Evolutionary conservation across 257 asterid genomes (phyloP), one percentile per base, ranked within the genome.

Genomic region (Primulina huaijiensis): DNA sequence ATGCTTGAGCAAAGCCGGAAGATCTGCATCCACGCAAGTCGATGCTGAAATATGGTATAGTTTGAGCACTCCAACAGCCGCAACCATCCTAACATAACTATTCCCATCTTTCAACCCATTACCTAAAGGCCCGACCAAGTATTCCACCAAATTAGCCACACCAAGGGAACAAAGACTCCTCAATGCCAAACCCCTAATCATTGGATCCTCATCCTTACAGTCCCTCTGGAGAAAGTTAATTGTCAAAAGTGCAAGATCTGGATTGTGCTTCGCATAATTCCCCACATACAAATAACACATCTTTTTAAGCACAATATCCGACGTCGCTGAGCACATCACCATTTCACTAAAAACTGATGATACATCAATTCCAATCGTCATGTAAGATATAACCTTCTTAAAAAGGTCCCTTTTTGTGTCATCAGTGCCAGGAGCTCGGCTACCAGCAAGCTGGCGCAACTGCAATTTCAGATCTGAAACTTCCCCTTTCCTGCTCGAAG

Each of bases 321-420:
- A 88, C 25, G 98, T 91, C 3, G 97, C 97, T 21, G 98, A 91
- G 83, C 99, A 94, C 99, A 94, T 94, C 78, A 94, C 99, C 99
- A 91, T 94, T 80, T 94, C 98, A 62, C 98, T 91, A 62, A 94
- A 94, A 65, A 91, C 95, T 3, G 98, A 89, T 35, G 98, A 94
- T 38, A 94, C 98, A 7, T 94, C 98, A 38, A 94, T 86, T 70
- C 98, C 97, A 65, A 94, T 89, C 3, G 98, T 94, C 99, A 94
- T 94, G 85, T 92, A 89, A 3, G 98, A 94, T 67, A 91, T 89
- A 50, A 91, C 98, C 87, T 94, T 94, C 87, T 94, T 94, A 82
- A 88, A 94, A 67, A 89, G 88, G 20, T 94, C 99, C 74, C 99
- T 75, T 76, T 94, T 94, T 19, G 96, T 81, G 79, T 91, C 98